Base-by-base conservation (phyloP, 2,329 filamentous ascomycete genomes). In the Colletotrichum sp. region DNA sequence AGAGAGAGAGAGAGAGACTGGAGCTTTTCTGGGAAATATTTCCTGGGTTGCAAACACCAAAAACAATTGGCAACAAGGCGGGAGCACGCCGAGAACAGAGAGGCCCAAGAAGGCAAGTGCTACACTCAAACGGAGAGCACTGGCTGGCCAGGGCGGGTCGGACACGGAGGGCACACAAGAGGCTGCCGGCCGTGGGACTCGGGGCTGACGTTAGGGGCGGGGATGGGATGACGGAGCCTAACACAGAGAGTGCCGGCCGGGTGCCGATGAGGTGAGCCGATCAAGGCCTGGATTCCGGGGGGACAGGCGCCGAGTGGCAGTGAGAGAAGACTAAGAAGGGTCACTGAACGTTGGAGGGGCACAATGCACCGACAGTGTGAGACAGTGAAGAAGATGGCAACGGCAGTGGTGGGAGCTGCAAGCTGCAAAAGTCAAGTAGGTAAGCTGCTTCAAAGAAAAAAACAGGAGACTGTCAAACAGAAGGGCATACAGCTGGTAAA, bases 151-250 rank as follows among this genome's bases (percentile, higher is more conserved):
- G 52, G 24, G 26, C 64, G 64, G 66, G 65, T 68, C 59, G 49
- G 34, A 55, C 49, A 32, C 55, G 52, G 72, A 72, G 28, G 28
- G 52, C 68, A 63, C 26, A 24, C n/a, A 24, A 32, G 36, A 49
- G 55, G 34, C 28, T 55, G 52, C 52, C 72, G 68, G 73, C 73
- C 36, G 59, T 52, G 13, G 44, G 15, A 59, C 32, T 65, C 73
- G 64, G 73, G 62, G 63, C 69, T 75, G 55, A 68, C 39, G 72
- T 72, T 68, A 52, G 32, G 65, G 39, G 49, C 39, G 70, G 64
- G 70, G 64, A 49, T 60, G 36, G 69, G 39, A 75, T 18, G 55
- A 44, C 36, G 62, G 73, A 39, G 49, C 34, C 60, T 66, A 28
- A 66, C 18, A 21, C n/a, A 55, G 52, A 18, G 18, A 39, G 36